These are phyloP conservation scores for Claviceps fusiformis DNA, from an alignment of 2,329 filamentous ascomycete genomes.

Conservation along the genomic window DNA sequence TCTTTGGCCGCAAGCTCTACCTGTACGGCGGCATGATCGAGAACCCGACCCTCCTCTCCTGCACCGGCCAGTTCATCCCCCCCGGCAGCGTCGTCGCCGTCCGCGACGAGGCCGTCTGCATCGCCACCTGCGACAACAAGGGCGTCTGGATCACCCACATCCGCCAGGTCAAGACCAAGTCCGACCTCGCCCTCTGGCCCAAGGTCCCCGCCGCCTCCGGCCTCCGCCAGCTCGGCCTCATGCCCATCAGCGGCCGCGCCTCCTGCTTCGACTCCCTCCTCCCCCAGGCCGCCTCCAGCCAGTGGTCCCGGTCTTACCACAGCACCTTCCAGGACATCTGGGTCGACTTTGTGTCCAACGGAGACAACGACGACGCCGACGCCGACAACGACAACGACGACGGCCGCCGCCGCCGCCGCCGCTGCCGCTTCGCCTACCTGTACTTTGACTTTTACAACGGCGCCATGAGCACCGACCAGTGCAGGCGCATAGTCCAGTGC, in stretches of 20 bases:
- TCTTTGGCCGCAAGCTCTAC: constrained; percentile 24
- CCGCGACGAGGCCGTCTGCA: constrained; percentile 22
- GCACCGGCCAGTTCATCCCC: background rate
- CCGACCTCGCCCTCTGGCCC: constrained; percentile 25
- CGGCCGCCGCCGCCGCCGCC: constrained; percentile 10
- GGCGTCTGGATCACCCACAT: constrained; percentile 29
- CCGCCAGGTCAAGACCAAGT: constrained; percentile 23
- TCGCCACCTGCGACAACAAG: constrained; percentile 23
- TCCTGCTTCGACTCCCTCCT: constrained; percentile 8
- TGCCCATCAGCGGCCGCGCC: constrained; percentile 8
- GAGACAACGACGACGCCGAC: no score
- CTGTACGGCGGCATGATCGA: constrained; percentile 28
- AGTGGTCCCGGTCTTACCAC: constrained; percentile 17
- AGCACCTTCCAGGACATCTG: constrained; percentile 26
- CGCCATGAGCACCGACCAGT: constrained; percentile 27
- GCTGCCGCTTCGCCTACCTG: constrained; percentile 21
- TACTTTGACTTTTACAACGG: constrained; percentile 31
- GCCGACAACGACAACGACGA: no score
- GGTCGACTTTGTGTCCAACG: constrained; percentile 24
- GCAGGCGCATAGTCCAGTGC: constrained; percentile 21
- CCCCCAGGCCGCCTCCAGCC: constrained; percentile 6
- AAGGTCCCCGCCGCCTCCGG: constrained; percentile 25
- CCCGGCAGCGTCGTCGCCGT: constrained; percentile 20
- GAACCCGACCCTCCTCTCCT: constrained; percentile 9
- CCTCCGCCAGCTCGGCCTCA: constrained; percentile 20